A percentile compares a stretch with the other conserved stretches of the same genome.
Conservation (phyloP, 225 moss, liverwort and hornwort species). For the Takakia lepidozioides region DNA sequence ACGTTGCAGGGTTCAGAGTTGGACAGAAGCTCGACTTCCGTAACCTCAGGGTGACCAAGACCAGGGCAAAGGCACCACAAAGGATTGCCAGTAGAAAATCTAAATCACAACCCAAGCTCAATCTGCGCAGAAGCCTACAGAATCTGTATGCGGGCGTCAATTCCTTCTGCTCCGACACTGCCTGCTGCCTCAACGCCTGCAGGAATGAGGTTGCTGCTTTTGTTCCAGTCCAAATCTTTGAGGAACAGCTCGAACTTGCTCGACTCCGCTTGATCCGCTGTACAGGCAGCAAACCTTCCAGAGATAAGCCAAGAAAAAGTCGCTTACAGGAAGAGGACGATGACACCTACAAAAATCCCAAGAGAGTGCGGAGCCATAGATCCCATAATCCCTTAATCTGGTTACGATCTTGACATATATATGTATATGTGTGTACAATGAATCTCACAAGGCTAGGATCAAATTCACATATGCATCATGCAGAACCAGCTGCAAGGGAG, state of each 20-base stretch:
- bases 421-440: too few relatives aligned
- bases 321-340: too few relatives aligned
- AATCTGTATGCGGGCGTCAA: slow-evolving; percentile 24
- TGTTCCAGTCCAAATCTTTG: slow-evolving; percentile 41
- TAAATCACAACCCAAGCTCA: slow-evolving; percentile 1
- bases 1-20: slow-evolving; percentile 29
- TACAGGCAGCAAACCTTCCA: too few relatives aligned
- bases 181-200: slow-evolving; percentile 17
- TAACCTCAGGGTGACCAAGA: slow-evolving; percentile 8
- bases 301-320: too few relatives aligned
- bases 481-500: too few relatives aligned
- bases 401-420: too few relatives aligned
- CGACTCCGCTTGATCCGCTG: slow-evolving; percentile 20
- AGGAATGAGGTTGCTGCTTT: slow-evolving; percentile 38
- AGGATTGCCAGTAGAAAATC: slow-evolving; percentile 5
- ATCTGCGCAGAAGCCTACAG: slow-evolving; percentile 18
- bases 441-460: too few relatives aligned
- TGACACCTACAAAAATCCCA: too few relatives aligned
- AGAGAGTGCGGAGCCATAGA: too few relatives aligned
- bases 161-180: slow-evolving; percentile 20
- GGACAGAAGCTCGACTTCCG: slow-evolving; percentile 19
- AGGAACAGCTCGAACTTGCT: slow-evolving; percentile 34
- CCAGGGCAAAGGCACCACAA: slow-evolving; percentile 10
- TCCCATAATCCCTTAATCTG: too few relatives aligned
- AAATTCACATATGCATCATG: too few relatives aligned